These are phyloP conservation scores for Lotmaria passim DNA, from an alignment of 208 protist species.

Conservation along the genomic window DNA sequence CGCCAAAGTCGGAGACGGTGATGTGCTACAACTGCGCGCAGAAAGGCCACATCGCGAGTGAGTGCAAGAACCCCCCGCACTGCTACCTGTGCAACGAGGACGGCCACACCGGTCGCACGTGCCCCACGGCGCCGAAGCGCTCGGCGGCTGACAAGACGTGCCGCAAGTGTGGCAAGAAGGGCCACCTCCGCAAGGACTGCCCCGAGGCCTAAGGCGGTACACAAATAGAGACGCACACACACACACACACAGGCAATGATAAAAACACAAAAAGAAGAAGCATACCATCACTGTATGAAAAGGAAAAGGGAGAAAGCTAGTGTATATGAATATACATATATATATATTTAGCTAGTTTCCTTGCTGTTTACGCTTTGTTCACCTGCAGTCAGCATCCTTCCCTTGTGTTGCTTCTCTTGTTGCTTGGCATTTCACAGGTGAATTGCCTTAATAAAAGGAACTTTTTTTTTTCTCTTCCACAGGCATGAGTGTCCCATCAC, in stretches of 20 bases:
- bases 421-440: background rate
- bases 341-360: conserved; percentile 14
- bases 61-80: conserved; percentile 71
- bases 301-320: conserved; percentile 7
- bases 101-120: conserved; percentile 84
- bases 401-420: conserved; percentile 22
- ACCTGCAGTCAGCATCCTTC: conserved; percentile 9
- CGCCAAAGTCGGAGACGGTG: conserved; percentile 71
- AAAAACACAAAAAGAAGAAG: conserved; percentile 7
- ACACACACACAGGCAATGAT: background rate
- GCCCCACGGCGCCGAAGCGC: conserved; percentile 51
- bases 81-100: conserved; percentile 86
- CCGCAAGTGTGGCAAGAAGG: conserved; percentile 81
- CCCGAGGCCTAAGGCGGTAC: conserved; percentile 38
- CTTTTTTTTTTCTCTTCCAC: background rate
- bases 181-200: conserved; percentile 78
- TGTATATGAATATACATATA: conserved; percentile 6
- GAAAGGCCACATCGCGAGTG: conserved; percentile 80
- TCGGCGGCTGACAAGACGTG: conserved; percentile 53
- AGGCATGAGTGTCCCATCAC: background rate
- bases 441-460: background rate
- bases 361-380: conserved; percentile 16
- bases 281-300: conserved; percentile 1
- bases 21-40: conserved; percentile 82
- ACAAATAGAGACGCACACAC: background rate